These are phyloP conservation scores for Cordyceps javanica DNA, from an alignment of 2,329 filamentous ascomycete genomes.

Conservation along the genomic window DNA sequence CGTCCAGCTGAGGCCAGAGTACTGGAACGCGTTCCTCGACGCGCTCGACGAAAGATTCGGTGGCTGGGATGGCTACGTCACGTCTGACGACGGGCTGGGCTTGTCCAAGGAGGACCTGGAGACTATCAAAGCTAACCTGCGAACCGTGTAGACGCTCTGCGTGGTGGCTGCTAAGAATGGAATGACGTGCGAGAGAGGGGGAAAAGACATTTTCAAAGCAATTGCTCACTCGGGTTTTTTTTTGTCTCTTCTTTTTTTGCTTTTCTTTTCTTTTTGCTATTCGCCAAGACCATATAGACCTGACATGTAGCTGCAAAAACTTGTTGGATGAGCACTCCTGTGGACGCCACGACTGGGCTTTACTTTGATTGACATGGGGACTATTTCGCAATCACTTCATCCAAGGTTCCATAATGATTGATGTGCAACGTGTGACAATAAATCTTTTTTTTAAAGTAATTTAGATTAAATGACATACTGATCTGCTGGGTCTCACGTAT, in stretches of 20 bases:
- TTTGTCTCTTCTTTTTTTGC: no score
- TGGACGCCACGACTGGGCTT: no score
- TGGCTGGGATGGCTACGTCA: constrained; percentile 45
- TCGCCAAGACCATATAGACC: no score
- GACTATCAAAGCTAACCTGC: constrained; percentile 42
- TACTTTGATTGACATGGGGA: no score
- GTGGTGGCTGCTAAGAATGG: neutral
- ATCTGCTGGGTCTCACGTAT: neutral
- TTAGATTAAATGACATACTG: neutral
- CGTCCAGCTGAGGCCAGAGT: constrained; percentile 34
- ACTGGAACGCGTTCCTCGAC: constrained; percentile 41
- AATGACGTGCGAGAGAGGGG: neutral
- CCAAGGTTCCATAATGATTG: neutral
- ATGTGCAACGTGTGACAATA: neutral
- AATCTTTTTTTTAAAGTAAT: neutral
- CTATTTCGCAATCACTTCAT: neutral
- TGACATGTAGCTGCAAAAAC: no score
- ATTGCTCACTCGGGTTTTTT: no score
- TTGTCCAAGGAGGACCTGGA: constrained; percentile 40
- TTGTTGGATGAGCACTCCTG: no score
- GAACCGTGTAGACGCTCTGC: neutral
- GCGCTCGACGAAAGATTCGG: constrained; percentile 38
- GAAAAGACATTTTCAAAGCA: neutral
- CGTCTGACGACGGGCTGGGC: constrained; percentile 32
- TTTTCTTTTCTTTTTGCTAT: no score